These are phyloP conservation scores for Cutaneotrichosporon curvatum DNA, from an alignment of 1,284 basidiomycete genomes.

Conservation along the genomic window DNA sequence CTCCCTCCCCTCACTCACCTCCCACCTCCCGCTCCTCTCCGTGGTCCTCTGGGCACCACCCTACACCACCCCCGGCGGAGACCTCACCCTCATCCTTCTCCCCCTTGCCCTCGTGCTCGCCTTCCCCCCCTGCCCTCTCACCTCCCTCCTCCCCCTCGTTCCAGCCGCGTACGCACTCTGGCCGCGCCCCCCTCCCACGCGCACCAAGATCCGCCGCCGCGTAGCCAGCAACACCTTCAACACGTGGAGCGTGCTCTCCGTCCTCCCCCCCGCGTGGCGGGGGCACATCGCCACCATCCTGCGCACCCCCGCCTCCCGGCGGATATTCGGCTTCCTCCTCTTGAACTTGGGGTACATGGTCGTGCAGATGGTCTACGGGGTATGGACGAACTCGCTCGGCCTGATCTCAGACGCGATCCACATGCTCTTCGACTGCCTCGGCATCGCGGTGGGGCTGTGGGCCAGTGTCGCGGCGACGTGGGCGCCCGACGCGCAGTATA, in stretches of 20 bases:
- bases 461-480: slow-evolving; percentile 97
- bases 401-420: slow-evolving; percentile 98
- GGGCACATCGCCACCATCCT: slow-evolving; percentile 82
- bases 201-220: background rate
- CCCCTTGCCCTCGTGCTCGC: slow-evolving; percentile 35
- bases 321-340: slow-evolving; percentile 94
- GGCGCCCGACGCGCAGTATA: slow-evolving; percentile 89
- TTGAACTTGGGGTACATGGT: slow-evolving; percentile 95
- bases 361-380: slow-evolving; percentile 88
- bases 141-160: slow-evolving; percentile 25
- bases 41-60: slow-evolving; percentile 7
- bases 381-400: slow-evolving; percentile 96
- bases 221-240: background rate
- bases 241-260: background rate
- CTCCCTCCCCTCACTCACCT: slow-evolving; percentile 16
- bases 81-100: slow-evolving; percentile 3
- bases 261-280: slow-evolving; percentile 44
- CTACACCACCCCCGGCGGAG: background rate
- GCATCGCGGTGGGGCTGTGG: slow-evolving; percentile 89
- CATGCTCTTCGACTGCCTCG: slow-evolving; percentile 99
- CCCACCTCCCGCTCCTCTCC: slow-evolving; percentile 21
- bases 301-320: slow-evolving; percentile 80
- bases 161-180: slow-evolving; percentile 9
- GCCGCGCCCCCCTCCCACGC: background rate
- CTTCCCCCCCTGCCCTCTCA: slow-evolving; percentile 22